phyloP scores from a whole-genome alignment of 805 yeast species.

The Starmerella stellata region DNA sequence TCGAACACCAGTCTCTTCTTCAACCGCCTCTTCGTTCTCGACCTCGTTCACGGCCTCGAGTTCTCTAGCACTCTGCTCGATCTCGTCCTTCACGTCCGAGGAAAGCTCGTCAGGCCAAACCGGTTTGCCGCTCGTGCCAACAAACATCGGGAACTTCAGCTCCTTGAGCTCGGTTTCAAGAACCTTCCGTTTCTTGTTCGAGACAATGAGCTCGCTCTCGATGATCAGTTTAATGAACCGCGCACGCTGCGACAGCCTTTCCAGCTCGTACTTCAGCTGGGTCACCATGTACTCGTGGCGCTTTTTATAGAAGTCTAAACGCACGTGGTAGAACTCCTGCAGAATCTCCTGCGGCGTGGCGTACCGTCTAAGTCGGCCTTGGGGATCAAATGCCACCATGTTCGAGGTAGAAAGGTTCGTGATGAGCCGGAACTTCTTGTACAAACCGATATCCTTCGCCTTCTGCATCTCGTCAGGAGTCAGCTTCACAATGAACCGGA shows the following conservation, averaged over 20 bases:
- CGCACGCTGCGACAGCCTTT: slow-evolving; percentile 64
- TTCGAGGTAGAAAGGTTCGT: slow-evolving; percentile 54
- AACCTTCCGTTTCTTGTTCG: slow-evolving; percentile 51
- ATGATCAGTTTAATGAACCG: slow-evolving; percentile 81
- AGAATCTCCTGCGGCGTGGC: slow-evolving; percentile 59
- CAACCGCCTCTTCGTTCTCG: slow-evolving; percentile 24
- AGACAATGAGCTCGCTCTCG: slow-evolving; percentile 48
- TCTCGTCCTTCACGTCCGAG: slow-evolving; percentile 20
- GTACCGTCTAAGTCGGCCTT: slow-evolving; percentile 72
- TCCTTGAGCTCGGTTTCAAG: slow-evolving; percentile 46
- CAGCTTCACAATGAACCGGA: slow-evolving; percentile 61
- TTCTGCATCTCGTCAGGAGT: slow-evolving; percentile 69
- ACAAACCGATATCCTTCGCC: slow-evolving; percentile 53
- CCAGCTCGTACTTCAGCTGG: slow-evolving; percentile 54
- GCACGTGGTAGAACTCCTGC: slow-evolving; percentile 64
- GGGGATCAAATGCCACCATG: slow-evolving; percentile 91
- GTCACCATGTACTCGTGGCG: slow-evolving; percentile 67
- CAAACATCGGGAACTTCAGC: slow-evolving; percentile 49
- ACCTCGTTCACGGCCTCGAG: slow-evolving; percentile 23
- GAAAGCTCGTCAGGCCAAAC: slow-evolving; percentile 28
- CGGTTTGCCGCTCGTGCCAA: slow-evolving; percentile 47
- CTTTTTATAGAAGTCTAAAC: slow-evolving; percentile 77
- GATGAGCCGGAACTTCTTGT: slow-evolving; percentile 66
- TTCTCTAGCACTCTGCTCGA: slow-evolving; percentile 16
- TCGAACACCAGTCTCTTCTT: slow-evolving; percentile 9